Conservation (phyloP, 495 filamentous ascomycete species). For the Elaphomyces granulatus region DNA sequence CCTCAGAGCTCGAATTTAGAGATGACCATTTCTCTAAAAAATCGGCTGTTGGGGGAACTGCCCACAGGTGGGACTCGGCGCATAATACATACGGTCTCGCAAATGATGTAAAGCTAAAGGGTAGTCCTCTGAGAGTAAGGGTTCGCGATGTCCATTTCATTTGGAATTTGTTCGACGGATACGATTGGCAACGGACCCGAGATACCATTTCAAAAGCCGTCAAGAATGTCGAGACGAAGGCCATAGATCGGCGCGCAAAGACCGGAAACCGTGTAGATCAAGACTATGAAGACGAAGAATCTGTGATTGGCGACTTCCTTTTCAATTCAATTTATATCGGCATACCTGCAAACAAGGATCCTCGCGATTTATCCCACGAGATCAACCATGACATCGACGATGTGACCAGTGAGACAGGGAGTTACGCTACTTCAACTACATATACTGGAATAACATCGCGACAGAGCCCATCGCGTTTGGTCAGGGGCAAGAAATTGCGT, state of each 20-base stretch:
- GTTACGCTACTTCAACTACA: constrained; percentile 58
- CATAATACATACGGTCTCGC: constrained; percentile 55
- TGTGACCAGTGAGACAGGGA: constrained; percentile 73
- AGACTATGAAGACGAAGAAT: constrained; percentile 55
- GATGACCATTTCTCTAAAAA: constrained; percentile 66
- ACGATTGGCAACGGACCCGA: constrained; percentile 83
- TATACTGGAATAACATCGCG: constrained; percentile 45
- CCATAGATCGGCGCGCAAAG: constrained; percentile 52
- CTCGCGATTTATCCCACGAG: constrained; percentile 58
- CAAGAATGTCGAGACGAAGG: constrained; percentile 67
- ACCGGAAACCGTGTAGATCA: constrained; percentile 30
- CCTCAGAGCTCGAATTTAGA: constrained; percentile 48
- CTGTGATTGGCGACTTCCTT: constrained; percentile 82
- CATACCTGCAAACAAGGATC: constrained; percentile 74
- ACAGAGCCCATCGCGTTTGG: constrained; percentile 29
- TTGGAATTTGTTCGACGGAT: constrained; percentile 97
- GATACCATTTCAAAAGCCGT: constrained; percentile 79
- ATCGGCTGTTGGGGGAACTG: constrained; percentile 47
- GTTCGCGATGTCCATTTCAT: constrained; percentile 83
- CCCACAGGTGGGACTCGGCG: constrained; percentile 64
- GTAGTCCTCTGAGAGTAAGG: constrained; percentile 60
- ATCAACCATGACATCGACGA: constrained; percentile 86
- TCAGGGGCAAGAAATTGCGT: constrained; percentile 46
- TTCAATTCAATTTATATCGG: constrained; percentile 99
- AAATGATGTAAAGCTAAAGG: constrained; percentile 44